Percentiles rank a stretch among this genome's conserved stretches.
Evolutionary conservation across 805 yeast genomes (phyloP).

Genomic region (Yamadazyma sp.): DNA sequence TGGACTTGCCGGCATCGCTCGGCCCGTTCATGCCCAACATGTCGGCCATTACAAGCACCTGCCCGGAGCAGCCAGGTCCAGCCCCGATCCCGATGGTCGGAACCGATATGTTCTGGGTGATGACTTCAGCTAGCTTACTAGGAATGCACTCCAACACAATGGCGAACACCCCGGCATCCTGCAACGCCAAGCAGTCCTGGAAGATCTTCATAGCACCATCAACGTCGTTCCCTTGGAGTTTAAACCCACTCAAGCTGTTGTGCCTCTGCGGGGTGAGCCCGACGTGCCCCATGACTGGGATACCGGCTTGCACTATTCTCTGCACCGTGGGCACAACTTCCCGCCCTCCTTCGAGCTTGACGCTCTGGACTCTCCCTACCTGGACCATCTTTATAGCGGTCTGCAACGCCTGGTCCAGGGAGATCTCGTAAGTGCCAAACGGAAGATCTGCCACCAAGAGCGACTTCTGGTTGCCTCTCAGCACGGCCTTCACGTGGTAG

Average conservation of each 20-base stretch:
- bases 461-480: conserved; percentile 65
- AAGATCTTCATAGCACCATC: conserved; percentile 55
- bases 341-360: conserved; percentile 86
- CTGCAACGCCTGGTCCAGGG: conserved; percentile 60
- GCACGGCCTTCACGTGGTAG: conserved; percentile 72
- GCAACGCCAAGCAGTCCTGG: conserved; percentile 67
- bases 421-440: conserved; percentile 77
- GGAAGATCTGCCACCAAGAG: conserved; percentile 84
- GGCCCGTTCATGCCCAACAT: conserved; percentile 71
- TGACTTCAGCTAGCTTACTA: conserved; percentile 58
- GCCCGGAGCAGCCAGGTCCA: conserved; percentile 80
- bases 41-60: conserved; percentile 86
- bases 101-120: conserved; percentile 58
- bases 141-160: conserved; percentile 88
- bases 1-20: conserved; percentile 46
- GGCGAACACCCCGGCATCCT: conserved; percentile 73
- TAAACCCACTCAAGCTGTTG: conserved; percentile 80
- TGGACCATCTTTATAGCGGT: conserved; percentile 56
- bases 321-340: conserved; percentile 51
- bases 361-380: conserved; percentile 61
- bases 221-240: conserved; percentile 71
- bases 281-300: conserved; percentile 88
- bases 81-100: conserved; percentile 98
- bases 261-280: conserved; percentile 91
- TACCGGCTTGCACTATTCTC: conserved; percentile 63